These are phyloP conservation scores for Bombardia bombarda DNA, from an alignment of 495 filamentous ascomycete genomes.

Conservation along the genomic window DNA sequence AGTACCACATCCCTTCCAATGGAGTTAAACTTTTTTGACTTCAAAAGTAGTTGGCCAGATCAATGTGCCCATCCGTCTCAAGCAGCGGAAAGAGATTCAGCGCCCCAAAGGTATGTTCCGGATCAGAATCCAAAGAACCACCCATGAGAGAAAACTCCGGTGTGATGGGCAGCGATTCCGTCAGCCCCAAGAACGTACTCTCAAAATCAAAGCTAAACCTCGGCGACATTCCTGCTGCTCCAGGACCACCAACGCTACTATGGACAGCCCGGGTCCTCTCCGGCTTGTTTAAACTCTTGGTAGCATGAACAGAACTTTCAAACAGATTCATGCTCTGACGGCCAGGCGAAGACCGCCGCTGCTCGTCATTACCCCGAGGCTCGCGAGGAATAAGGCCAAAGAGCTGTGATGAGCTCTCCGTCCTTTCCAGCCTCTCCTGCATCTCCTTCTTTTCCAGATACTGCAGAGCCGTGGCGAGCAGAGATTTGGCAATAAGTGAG, in stretches of 20 bases:
- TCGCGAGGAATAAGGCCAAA: slow-evolving; percentile 30
- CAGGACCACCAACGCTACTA: too few relatives aligned
- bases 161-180: slow-evolving; percentile 10
- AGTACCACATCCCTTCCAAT: too few relatives aligned
- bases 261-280: slow-evolving; percentile 2
- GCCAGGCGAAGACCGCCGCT: neutral
- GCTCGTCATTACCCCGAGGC: neutral
- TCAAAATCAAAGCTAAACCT: slow-evolving; percentile 20
- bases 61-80: slow-evolving; percentile 35
- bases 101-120: slow-evolving; percentile 32
- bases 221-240: too few relatives aligned
- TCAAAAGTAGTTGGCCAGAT: slow-evolving; percentile 34
- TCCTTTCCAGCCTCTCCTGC: slow-evolving; percentile 28
- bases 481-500: slow-evolving; percentile 36
- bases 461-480: slow-evolving; percentile 28
- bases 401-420: slow-evolving; percentile 34
- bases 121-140: slow-evolving; percentile 17
- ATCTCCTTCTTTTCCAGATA: slow-evolving; percentile 32
- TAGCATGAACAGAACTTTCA: neutral
- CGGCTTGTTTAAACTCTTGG: neutral
- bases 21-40: too few relatives aligned
- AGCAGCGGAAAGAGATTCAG: slow-evolving; percentile 37
- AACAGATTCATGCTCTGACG: too few relatives aligned
- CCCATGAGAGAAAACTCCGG: slow-evolving; percentile 19
- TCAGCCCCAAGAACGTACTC: slow-evolving; percentile 17